Conservation (phyloP, 208 protist species). For the Acanthamoeba triangularis region DNA sequence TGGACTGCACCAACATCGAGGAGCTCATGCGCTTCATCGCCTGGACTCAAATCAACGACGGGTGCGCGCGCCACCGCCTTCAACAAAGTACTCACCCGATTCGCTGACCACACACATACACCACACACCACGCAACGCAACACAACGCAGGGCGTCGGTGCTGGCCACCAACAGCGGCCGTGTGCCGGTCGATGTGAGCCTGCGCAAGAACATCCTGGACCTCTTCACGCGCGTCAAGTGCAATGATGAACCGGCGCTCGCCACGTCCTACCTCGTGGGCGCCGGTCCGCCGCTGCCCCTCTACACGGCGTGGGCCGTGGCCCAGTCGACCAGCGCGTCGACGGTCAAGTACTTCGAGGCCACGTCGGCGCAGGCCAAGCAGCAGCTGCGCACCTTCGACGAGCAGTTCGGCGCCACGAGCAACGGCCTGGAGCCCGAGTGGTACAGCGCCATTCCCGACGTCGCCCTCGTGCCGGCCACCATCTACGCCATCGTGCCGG, state of each 20-base stretch:
- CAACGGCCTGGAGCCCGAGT: neutral
- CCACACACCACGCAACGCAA: too few relatives aligned
- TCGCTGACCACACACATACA: too few relatives aligned
- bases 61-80: neutral
- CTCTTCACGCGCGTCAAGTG: neutral
- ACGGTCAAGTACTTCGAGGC: neutral
- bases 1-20: neutral
- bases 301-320: neutral
- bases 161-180: neutral
- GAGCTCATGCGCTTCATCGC: constrained; percentile 17
- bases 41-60: constrained; percentile 41
- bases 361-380: neutral
- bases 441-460: neutral
- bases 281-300: neutral
- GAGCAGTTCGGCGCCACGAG: neutral
- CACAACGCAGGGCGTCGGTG: neutral
- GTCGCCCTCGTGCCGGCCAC: neutral
- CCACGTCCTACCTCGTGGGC: neutral
- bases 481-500: neutral
- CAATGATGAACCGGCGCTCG: neutral
- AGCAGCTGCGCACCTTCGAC: neutral
- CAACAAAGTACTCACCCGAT: too few relatives aligned
- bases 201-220: neutral
- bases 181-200: neutral
- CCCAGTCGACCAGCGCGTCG: neutral